Percentiles rank a stretch among this genome's conserved stretches.
Evolutionary conservation across 2,329 filamentous ascomycete species (phyloP).

Genomic region (Alternaria rosae): DNA sequence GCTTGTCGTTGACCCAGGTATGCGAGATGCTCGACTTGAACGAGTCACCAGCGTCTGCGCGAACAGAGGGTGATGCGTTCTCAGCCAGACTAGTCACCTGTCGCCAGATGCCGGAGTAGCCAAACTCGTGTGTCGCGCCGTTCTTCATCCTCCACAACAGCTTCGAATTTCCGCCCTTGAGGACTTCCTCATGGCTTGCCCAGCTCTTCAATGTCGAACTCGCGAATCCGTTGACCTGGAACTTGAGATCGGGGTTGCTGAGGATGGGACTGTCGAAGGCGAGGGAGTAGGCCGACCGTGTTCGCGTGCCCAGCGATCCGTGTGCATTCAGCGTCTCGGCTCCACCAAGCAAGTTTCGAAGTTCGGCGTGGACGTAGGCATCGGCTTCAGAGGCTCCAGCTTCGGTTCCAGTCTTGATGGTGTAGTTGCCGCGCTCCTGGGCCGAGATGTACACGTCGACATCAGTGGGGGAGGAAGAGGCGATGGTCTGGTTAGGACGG

Average conservation of each 20-base stretch:
- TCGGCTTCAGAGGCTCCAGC: conserved; percentile 93
- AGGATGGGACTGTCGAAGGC: conserved; percentile 82
- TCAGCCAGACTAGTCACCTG: conserved; percentile 82
- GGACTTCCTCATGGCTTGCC: conserved; percentile 91
- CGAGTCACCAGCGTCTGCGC: conserved; percentile 85
- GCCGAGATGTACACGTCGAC: conserved; percentile 81
- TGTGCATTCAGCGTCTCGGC: conserved; percentile 89
- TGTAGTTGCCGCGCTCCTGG: conserved; percentile 80
- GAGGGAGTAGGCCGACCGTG: conserved; percentile 88
- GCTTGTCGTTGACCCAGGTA: conserved; percentile 78
- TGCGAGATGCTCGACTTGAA: conserved; percentile 89
- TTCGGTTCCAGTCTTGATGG: conserved; percentile 93
- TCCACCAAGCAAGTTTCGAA: conserved; percentile 93
- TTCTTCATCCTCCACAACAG: conserved; percentile 73
- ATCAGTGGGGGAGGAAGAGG: conserved; percentile 76
- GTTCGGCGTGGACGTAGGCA: conserved; percentile 84
- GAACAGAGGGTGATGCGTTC: conserved; percentile 80
- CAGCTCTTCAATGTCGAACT: conserved; percentile 89
- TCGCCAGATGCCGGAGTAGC: conserved; percentile 84
- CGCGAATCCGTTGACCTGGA: conserved; percentile 80
- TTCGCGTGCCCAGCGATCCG: conserved; percentile 87
- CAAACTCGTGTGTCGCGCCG: conserved; percentile 77
- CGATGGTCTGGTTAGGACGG: conserved; percentile 72
- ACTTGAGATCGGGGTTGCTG: conserved; percentile 80
- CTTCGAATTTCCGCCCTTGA: conserved; percentile 79